Base-by-base conservation (phyloP, 805 yeast species). In the Cyberlindnera nakhonratchasimensis region DNA sequence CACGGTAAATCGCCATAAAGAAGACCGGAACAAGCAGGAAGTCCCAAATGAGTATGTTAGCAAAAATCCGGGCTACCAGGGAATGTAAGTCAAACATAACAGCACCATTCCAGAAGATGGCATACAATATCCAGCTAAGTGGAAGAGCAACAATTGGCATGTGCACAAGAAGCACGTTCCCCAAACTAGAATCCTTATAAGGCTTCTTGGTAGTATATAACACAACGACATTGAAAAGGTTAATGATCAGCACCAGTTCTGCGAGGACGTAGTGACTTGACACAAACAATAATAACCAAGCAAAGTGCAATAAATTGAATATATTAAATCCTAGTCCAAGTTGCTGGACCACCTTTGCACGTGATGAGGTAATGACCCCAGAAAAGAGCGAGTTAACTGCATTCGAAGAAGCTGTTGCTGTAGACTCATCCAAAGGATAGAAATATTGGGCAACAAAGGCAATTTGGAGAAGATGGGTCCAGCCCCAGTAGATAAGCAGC, bases 101-200 rank as follows among this genome's bases (percentile, higher is more conserved):
- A 2, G 95, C 89, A 34, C 95, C 95, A 57, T 83, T 84, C 95
- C 95, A 87, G 69, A 86, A 83, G 29, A 86, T 59, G 19, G 80
- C 81, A 56, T 79, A 84, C 45, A 83, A 59, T 28, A 81, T 64
- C 95, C 95, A 87, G 24, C 84, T 70, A 42, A 84, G 61, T 12
- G 96, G 95, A 53, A 85, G 52, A 0, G 90, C 86, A 9, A 79
- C 73, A 12, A 73, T 71, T 13, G 91, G 74, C 51, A 80, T 63
- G 63, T 87, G 95, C 39, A 84, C 67, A 29, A 77, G 62, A 23
- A 79, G 48, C 75, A 81, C 80, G 46, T 69, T 70, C 40, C 65
- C 47, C 37, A 78, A 51, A 9, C 80, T 79, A 42, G 70, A 68
- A 57, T 81, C 66, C 14, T 72, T 53, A 55, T 73, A 79, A 2